phyloP scores from a whole-genome alignment of 441 rosid species.

The Breynia disticha region DNA sequence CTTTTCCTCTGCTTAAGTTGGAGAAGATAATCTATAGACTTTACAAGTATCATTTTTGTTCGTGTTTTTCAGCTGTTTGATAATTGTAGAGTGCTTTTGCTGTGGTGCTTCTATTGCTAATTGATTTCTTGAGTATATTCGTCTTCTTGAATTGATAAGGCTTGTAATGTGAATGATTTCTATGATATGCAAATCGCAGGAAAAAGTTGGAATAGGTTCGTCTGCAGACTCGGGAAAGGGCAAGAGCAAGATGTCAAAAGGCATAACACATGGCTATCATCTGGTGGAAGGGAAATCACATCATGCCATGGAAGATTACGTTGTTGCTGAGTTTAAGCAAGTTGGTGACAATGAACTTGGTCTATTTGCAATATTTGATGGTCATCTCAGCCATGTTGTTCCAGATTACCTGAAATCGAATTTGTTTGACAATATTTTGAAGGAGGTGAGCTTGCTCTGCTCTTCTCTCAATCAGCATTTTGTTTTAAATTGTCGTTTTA shows the following conservation, averaged over 20 bases:
- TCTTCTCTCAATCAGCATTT: too few species aligned
- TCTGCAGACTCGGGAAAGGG: conserved; percentile 73
- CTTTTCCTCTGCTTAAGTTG: too few species aligned
- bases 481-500: too few species aligned
- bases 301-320: conserved; percentile 80
- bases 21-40: too few species aligned
- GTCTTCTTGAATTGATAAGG: too few species aligned
- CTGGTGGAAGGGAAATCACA: conserved; percentile 62
- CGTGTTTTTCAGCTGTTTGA: too few species aligned
- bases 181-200: conserved; percentile 2
- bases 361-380: conserved; percentile 80
- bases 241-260: conserved; percentile 69
- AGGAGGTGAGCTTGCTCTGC: too few species aligned
- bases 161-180: too few species aligned
- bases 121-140: too few species aligned
- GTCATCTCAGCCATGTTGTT: conserved; percentile 67
- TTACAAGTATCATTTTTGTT: too few species aligned
- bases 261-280: conserved; percentile 66
- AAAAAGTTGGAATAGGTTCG: conserved; percentile 58
- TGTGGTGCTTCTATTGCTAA: too few species aligned
- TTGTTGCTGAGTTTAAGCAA: conserved; percentile 65
- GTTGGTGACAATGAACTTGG: conserved; percentile 70
- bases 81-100: too few species aligned
- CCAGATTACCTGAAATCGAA: conserved; percentile 63
- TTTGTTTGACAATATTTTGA: conserved; percentile 71